These are phyloP conservation scores for Nakazawaea wickerhamii DNA, from an alignment of 805 yeast genomes.

Conservation along the genomic window DNA sequence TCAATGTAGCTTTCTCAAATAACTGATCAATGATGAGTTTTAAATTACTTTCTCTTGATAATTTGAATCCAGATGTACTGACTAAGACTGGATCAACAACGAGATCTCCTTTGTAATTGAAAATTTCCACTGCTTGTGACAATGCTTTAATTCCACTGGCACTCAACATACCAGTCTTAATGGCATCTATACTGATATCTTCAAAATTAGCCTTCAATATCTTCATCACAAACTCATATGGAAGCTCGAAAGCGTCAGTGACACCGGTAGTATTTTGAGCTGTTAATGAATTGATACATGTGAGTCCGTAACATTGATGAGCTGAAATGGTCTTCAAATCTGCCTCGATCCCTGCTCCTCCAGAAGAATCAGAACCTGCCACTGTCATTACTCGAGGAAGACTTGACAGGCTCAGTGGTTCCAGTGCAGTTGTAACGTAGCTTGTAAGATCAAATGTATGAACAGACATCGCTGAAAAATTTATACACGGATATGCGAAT, in stretches of 20 bases:
- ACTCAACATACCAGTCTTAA: constrained; percentile 79
- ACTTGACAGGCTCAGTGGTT: not conserved
- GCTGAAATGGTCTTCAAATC: constrained; percentile 76
- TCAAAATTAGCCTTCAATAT: constrained; percentile 49
- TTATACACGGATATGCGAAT: not conserved
- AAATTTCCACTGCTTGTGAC: constrained; percentile 26
- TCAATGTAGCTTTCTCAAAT: constrained; percentile 47
- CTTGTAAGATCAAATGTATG: not conserved
- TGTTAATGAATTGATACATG: constrained; percentile 74
- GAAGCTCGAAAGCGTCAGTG: constrained; percentile 34
- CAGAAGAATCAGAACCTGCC: constrained; percentile 82
- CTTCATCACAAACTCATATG: constrained; percentile 36
- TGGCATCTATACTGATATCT: constrained; percentile 57
- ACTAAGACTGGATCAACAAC: constrained; percentile 83
- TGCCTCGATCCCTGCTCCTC: constrained; percentile 92
- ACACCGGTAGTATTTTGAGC: constrained; percentile 65
- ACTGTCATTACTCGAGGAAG: constrained; percentile 38
- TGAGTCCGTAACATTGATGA: constrained; percentile 69
- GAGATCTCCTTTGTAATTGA: constrained; percentile 30
- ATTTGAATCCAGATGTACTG: constrained; percentile 67
- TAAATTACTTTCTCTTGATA: constrained; percentile 46
- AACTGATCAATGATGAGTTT: constrained; percentile 35
- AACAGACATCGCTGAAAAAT: not conserved
- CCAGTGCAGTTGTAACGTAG: not conserved
- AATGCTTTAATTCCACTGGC: constrained; percentile 47